Evolutionary conservation across 257 asterid genomes (phyloP).

Genomic region (Primulina huaijiensis): DNA sequence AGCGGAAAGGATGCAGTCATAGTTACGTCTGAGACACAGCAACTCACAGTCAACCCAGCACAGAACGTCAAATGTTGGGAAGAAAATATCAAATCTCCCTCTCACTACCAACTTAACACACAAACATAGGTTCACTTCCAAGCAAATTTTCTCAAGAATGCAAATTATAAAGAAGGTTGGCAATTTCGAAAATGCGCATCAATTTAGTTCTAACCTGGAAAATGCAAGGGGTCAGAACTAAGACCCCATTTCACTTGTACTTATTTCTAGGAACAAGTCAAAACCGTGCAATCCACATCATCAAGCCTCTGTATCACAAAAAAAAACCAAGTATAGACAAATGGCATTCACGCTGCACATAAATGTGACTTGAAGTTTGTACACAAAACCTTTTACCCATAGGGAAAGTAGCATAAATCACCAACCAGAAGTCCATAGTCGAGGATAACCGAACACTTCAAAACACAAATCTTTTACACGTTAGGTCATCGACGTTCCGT

Average conservation of each 20-base stretch:
- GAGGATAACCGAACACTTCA: neutral
- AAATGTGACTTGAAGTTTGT: neutral
- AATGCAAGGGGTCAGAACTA: neutral
- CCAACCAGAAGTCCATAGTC: neutral
- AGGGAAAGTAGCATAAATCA: conserved; percentile 14
- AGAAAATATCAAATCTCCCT: conserved; percentile 15
- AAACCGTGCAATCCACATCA: neutral
- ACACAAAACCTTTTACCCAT: neutral
- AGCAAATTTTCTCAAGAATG: conserved; percentile 5
- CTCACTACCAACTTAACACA: neutral
- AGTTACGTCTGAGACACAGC: neutral
- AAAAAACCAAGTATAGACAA: neutral
- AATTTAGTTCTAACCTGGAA: neutral
- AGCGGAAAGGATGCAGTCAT: neutral
- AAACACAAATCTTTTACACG: neutral
- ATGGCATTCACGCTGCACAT: neutral
- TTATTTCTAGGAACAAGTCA: neutral
- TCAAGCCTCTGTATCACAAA: neutral
- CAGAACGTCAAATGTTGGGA: neutral
- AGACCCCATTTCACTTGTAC: neutral
- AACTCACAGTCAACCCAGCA: conserved; percentile 6
- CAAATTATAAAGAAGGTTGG: neutral
- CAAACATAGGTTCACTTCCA: neutral
- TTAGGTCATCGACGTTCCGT: conserved; percentile 2
- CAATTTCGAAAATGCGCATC: neutral